phyloP scores from a whole-genome alignment of 2,329 filamentous ascomycete genomes.

The Alternaria hordeiaustralica region DNA sequence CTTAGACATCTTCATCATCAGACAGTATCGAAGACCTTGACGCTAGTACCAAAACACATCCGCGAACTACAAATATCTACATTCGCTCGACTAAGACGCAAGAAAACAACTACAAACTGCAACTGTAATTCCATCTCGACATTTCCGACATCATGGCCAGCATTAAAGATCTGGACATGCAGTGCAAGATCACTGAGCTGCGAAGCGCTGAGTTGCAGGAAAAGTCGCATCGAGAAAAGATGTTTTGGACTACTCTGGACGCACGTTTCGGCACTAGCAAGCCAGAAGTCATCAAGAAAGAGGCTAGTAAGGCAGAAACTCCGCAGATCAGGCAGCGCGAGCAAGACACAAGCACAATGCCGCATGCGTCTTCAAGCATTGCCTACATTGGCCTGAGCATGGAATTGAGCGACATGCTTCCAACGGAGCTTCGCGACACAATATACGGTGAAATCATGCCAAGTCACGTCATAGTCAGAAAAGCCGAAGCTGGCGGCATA shows the following conservation, averaged over 20 bases:
- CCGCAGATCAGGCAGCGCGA: neutral
- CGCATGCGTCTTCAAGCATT: neutral
- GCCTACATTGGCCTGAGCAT: neutral
- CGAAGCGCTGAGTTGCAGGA: neutral
- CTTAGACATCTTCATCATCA: neutral
- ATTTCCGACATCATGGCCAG: neutral
- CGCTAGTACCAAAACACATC: neutral
- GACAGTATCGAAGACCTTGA: neutral
- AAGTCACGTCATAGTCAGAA: neutral
- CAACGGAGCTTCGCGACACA: neutral
- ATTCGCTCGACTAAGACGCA: neutral
- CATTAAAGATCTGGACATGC: neutral
- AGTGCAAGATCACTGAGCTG: neutral
- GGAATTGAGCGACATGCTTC: neutral
- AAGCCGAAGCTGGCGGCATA: neutral
- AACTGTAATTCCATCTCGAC: neutral
- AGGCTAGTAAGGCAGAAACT: neutral
- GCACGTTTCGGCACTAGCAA: neutral
- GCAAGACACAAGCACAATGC: neutral
- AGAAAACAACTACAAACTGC: neutral
- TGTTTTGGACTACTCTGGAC: neutral
- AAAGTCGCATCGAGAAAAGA: neutral
- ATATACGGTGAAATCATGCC: neutral
- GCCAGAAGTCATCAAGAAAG: neutral
- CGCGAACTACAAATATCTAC: neutral